phyloP scores from a whole-genome alignment of 148 eudicot genomes.

The Suaeda aralocaspica region DNA sequence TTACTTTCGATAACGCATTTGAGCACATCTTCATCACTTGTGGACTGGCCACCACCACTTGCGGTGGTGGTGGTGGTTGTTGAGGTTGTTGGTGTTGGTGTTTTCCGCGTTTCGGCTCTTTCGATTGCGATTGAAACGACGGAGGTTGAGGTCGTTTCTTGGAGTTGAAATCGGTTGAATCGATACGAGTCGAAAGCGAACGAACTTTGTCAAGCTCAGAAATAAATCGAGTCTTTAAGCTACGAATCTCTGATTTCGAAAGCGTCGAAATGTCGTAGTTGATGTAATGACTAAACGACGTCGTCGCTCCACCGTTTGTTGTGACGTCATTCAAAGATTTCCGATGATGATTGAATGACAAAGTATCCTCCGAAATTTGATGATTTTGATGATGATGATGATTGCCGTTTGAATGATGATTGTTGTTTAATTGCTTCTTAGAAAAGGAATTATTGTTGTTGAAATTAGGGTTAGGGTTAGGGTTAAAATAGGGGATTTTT shows the following conservation, averaged over 20 bases:
- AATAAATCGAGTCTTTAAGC: constrained; percentile 33
- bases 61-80: too few relatives aligned
- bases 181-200: constrained; percentile 22
- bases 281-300: constrained; percentile 20
- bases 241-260: constrained; percentile 38
- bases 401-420: constrained; percentile 9
- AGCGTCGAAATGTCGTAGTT: constrained; percentile 30
- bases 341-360: constrained; percentile 17
- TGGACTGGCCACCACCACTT: constrained; percentile 10
- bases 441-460: constrained; percentile 8
- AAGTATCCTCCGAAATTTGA: constrained; percentile 15
- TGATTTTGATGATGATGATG: constrained; percentile 3
- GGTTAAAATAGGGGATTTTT: constrained; percentile 26
- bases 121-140: not conserved
- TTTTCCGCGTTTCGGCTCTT: constrained; percentile 2
- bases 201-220: constrained; percentile 47
- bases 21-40: constrained; percentile 37
- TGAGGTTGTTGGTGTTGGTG: constrained; percentile 2
- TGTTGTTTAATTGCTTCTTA: constrained; percentile 13
- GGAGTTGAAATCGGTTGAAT: not conserved
- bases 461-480: constrained; percentile 36
- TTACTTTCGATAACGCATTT: constrained; percentile 35
- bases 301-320: not conserved
- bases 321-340: not conserved
- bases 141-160: constrained; percentile 14